A percentile compares a stretch with the other conserved stretches of the same genome.
Conservation (phyloP, 1,284 basidiomycete genomes). For the Sanghuangporus sanghuang region DNA sequence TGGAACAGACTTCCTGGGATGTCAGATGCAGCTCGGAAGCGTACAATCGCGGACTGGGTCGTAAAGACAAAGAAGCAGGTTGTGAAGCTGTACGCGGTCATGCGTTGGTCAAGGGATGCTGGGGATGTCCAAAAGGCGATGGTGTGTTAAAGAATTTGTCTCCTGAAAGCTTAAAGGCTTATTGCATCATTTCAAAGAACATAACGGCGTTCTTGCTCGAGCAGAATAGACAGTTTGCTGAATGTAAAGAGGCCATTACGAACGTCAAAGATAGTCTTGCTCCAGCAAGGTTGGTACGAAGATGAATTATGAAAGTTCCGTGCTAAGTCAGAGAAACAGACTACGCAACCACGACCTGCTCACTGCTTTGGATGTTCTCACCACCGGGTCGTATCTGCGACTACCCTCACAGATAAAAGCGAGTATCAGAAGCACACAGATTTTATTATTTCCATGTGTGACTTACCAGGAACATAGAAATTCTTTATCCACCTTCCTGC, state of each 20-base stretch:
- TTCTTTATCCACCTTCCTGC: slow-evolving; percentile 61
- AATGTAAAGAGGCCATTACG: slow-evolving; percentile 58
- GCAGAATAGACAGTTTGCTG: slow-evolving; percentile 80
- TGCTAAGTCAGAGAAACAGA: slow-evolving; percentile 33
- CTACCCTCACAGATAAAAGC: slow-evolving; percentile 79
- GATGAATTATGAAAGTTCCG: neutral
- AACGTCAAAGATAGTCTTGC: slow-evolving; percentile 64
- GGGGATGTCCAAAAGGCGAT: slow-evolving; percentile 79
- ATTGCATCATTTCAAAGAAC: slow-evolving; percentile 43
- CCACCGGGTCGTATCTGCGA: slow-evolving; percentile 75
- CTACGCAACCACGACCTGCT: slow-evolving; percentile 87
- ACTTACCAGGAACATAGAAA: slow-evolving; percentile 40
- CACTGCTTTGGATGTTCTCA: slow-evolving; percentile 82
- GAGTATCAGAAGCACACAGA: slow-evolving; percentile 17
- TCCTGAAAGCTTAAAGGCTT: neutral
- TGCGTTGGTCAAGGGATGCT: slow-evolving; percentile 80
- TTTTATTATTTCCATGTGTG: slow-evolving; percentile 11
- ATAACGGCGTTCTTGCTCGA: slow-evolving; percentile 79
- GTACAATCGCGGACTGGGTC: slow-evolving; percentile 81
- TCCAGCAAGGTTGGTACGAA: slow-evolving; percentile 48
- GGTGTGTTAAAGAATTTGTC: slow-evolving; percentile 36
- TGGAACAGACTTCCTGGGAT: slow-evolving; percentile 69
- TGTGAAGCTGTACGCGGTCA: slow-evolving; percentile 82
- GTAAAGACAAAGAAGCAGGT: slow-evolving; percentile 85
- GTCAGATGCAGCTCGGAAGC: slow-evolving; percentile 78